Evolutionary conservation across 352 stramenopile genomes (phyloP), one percentile per base, ranked within the genome.

Genomic region (Globisporangium cederbergense): DNA sequence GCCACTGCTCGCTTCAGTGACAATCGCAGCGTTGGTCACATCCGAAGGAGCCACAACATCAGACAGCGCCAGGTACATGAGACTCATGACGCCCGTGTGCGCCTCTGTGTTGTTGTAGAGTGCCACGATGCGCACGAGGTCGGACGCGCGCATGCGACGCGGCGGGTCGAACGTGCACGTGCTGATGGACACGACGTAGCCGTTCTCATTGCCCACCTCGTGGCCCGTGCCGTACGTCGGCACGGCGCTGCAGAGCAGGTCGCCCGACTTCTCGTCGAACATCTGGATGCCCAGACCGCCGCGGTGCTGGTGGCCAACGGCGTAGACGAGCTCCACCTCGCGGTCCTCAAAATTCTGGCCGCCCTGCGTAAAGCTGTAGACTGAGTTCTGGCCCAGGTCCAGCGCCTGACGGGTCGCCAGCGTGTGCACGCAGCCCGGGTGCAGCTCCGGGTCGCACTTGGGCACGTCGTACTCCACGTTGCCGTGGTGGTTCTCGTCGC

Each of bases 391-490:
- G 53, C 65, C 76, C 34, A 73, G 62, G 63, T 90, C 79, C 10
- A 92, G 61, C 25, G 70, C 65, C 70, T 93, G 84, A 14, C 76
- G 71, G 43, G 84, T 91, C 68, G 84, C 77, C 22, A 93, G 70
- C 51, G 84, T 91, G 74, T 93, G 82, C 34, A 91, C 79, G 58
- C 84, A 93, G 53, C 84, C 84, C 40, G 84, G 82, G 54, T 91
- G 83, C 9, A 77, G 73, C 55, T 78, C 78, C 5, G 73, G 78
- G 61, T 91, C 73, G 56, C 84, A 93, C 46, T 69, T 34, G 0
- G 84, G 84, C 22, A 93, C 75, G 65, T 93, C 83, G 70, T 93
- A 93, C 68, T 93, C 84, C 22, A 93, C 64, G 64, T 91, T 91
- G 30, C 84, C 84, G 63, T 86, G 82, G 65, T 84, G 67, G 3